Conservation (phyloP, 768 basidiomycete species). For the Phanerodontia chrysosporium region DNA sequence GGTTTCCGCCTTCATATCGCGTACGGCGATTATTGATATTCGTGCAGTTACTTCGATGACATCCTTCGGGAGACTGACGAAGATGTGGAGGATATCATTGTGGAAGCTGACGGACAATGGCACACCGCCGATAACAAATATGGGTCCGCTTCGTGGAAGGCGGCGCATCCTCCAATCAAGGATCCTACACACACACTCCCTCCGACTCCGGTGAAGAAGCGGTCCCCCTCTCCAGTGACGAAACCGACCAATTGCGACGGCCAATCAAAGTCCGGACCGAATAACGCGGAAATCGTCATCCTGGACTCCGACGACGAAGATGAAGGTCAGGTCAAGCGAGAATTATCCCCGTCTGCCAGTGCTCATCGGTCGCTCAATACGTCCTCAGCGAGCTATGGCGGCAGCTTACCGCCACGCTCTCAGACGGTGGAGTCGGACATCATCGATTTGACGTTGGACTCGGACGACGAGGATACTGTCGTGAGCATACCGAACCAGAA, state of each 20-base stretch:
- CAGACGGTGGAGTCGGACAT: slow-evolving; percentile 45
- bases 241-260: slow-evolving; percentile 21
- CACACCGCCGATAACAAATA: slow-evolving; percentile 87
- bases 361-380: slow-evolving; percentile 17
- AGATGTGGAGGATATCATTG: slow-evolving; percentile 83
- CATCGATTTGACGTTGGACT: slow-evolving; percentile 82
- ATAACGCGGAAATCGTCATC: slow-evolving; percentile 55
- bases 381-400: slow-evolving; percentile 9
- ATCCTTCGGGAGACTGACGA: slow-evolving; percentile 79
- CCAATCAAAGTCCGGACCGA: slow-evolving; percentile 40
- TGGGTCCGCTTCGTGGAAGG: slow-evolving; percentile 70
- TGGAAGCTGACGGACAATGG: slow-evolving; percentile 96
- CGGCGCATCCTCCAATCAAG: slow-evolving; percentile 34
- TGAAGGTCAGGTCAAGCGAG: slow-evolving; percentile 70
- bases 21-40: slow-evolving; percentile 1
- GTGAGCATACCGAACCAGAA: slow-evolving; percentile 25
- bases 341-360: slow-evolving; percentile 67
- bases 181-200: slow-evolving; percentile 24
- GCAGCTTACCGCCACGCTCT: slow-evolving; percentile 19
- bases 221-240: slow-evolving; percentile 20
- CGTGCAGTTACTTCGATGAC: slow-evolving; percentile 74
- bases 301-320: slow-evolving; percentile 71
- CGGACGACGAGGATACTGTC: slow-evolving; percentile 58
- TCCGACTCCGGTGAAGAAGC: slow-evolving; percentile 11
- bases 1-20: slow-evolving; percentile 17